These are phyloP conservation scores for Emmonsiellopsis sp. DNA, from an alignment of 2,329 filamentous ascomycete genomes.

Conservation along the genomic window DNA sequence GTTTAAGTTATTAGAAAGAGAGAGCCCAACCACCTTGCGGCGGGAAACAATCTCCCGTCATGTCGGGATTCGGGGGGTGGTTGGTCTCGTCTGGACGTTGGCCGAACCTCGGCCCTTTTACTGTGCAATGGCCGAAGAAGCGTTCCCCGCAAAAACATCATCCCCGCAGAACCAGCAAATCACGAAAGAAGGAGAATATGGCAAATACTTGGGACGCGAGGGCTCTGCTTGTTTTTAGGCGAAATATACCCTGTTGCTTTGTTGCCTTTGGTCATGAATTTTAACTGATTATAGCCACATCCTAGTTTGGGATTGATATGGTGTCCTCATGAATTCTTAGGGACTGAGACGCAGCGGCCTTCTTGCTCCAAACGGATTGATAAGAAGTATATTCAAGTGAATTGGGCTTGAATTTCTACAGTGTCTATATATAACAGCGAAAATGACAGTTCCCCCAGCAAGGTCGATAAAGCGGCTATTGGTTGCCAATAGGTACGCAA, in stretches of 20 bases:
- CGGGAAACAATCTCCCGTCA: neutral
- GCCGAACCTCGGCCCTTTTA: neutral
- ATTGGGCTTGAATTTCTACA: neutral
- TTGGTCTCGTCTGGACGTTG: neutral
- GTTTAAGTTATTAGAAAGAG: too few relatives aligned
- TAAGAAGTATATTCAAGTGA: too few relatives aligned
- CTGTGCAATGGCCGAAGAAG: neutral
- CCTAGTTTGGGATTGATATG: too few relatives aligned
- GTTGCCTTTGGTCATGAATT: neutral
- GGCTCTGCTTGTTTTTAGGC: too few relatives aligned
- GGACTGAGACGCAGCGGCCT: too few relatives aligned
- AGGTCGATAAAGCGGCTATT: constrained; percentile 42
- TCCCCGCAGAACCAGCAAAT: neutral
- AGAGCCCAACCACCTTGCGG: too few relatives aligned
- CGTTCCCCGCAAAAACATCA: neutral
- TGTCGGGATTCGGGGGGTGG: neutral
- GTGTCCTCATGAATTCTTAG: too few relatives aligned
- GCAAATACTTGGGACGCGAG: too few relatives aligned
- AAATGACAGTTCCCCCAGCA: constrained; percentile 13
- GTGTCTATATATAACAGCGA: neutral
- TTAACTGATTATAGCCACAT: neutral
- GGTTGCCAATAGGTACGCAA: constrained; percentile 44
- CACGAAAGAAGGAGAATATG: neutral
- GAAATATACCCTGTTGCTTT: neutral
- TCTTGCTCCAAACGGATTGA: too few relatives aligned